Evolutionary conservation across 306 rosid genomes (phyloP), one percentile per base, ranked within the genome.

Genomic region (Medicago ruthenica): DNA sequence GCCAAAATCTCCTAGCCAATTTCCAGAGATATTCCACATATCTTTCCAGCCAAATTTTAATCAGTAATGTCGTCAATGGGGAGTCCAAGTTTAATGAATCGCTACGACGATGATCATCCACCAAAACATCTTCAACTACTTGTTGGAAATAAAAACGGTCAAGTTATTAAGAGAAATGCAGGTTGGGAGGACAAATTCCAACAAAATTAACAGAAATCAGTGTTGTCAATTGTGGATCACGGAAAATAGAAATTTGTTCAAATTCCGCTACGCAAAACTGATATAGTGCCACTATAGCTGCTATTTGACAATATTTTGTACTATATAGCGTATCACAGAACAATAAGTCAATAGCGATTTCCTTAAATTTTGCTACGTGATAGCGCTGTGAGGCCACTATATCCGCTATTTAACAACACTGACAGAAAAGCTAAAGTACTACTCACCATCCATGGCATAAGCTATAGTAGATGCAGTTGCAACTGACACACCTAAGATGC

Each of bases 371-470:
- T 8, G 3, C 2, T 22, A 57, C 37, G 6, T 9, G 24, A 22
- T 57, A 57, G 63, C 63, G 1, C 1, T 3, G 20, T 12, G 9
- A 10, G 13, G 14, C 36, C 4, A 2, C 63, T 57, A 57, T 57
- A 11, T 8, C 14, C 0, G 31, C 14, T 21, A 57, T 57, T 57
- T 24, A 7, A 50, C 20, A 67, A 72, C 55, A 59, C n/a, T 31
- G 9, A 44, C 7, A 55, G 22, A 74, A 67, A 66, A 71, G 55
- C 69, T 24, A 58, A 77, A 81, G 79, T 68, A 76, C 71, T 62
- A 51, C 93, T 92, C 75, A 88, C 97, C 96, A 61, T 92, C 92
- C 85, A 88, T 82, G 81, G 93, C 85, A 80, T 88, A 81, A 65
- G 83, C 83, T 69, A 80, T 68, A 77, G 76, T 66, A 22, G 92